A percentile compares a stretch with the other conserved stretches of the same genome.
These are phyloP conservation scores for Teunomyces barrocoloradensis DNA, from an alignment of 805 yeast genomes.

Conservation along the genomic window DNA sequence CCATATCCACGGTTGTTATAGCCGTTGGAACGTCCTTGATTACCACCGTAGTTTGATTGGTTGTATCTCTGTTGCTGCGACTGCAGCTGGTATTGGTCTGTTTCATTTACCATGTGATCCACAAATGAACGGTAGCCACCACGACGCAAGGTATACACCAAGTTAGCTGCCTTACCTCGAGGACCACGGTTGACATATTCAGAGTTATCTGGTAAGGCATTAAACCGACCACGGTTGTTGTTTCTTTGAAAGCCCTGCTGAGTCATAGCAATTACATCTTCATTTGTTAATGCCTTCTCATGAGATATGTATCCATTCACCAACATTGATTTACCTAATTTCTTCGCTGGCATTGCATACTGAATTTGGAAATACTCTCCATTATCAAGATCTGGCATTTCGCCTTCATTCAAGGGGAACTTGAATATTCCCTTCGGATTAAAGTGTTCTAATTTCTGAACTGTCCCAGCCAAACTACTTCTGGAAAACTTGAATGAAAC, in stretches of 20 bases:
- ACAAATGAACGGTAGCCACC: slow-evolving; percentile 39
- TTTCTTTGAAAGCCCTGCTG: slow-evolving; percentile 43
- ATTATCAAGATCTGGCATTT: slow-evolving; percentile 45
- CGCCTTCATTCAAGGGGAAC: slow-evolving; percentile 49
- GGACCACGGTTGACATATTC: slow-evolving; percentile 43
- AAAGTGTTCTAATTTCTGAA: slow-evolving; percentile 34
- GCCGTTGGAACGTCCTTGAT: slow-evolving; percentile 8
- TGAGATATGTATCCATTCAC: slow-evolving; percentile 75
- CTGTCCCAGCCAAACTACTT: slow-evolving; percentile 61
- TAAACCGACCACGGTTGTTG: slow-evolving; percentile 21
- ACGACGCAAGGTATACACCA: slow-evolving; percentile 30
- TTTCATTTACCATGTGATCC: slow-evolving; percentile 12
- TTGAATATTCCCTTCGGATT: slow-evolving; percentile 29
- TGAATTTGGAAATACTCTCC: slow-evolving; percentile 40
- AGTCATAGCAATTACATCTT: slow-evolving; percentile 45
- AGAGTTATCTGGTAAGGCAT: slow-evolving; percentile 28
- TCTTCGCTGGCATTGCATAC: slow-evolving; percentile 61
- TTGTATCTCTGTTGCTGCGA: slow-evolving; percentile 10
- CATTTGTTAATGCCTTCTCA: slow-evolving; percentile 56
- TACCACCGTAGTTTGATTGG: slow-evolving; percentile 10
- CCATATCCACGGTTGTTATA: slow-evolving; percentile 6
- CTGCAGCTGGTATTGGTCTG: slow-evolving; percentile 9
- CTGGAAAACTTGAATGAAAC: slow-evolving; percentile 45
- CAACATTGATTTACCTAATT: slow-evolving; percentile 75
- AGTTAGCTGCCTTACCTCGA: slow-evolving; percentile 30